Evolutionary conservation across 2,329 filamentous ascomycete species (phyloP), one percentile per base, ranked within the genome.

Genomic region (Curvularia verruculosa): DNA sequence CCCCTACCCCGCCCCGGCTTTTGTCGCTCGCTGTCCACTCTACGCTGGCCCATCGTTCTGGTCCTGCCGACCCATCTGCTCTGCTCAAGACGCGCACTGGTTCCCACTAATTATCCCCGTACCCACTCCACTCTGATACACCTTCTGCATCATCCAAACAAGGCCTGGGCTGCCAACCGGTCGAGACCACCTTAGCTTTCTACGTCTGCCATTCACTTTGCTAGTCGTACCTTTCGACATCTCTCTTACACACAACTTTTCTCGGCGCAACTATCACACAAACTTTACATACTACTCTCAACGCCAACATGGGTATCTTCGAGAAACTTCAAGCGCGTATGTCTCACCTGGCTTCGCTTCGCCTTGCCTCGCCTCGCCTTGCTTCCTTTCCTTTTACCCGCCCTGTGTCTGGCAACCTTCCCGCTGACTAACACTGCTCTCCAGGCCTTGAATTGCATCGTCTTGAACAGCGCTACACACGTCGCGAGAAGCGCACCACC

Each of bases 391-490:
- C 29, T 9, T 31, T 43, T 56, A 31, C 49, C 46, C 46, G 15
- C 7, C 49, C 26, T 44, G 19, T 39, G 43, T 23, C 51, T 46
- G 26, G 45, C n/a, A 12, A 53, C 29, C 49, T 48, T 26, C 19
- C 28, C 28, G 50, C 41, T 62, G 28, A 60, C 63, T 52, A 34
- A 26, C 46, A 13, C 12, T 34, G 23, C 6, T n/a, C 44, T 19
- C 56, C 59, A 87, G 77, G 94, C 79, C 85, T 96, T 70, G 92
- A 98, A 83, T 87, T 98, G 72, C 95, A 96, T 83, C 91, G 92
- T 48, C 88, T 98, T 66, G 94, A 98, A 81, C 89, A 97, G 81
- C 89, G 92, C 70, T 98, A 98, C 83, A 96, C 93, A 49, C 90
- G 90, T 71, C 89, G 92, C 75, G 92, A 94, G 71, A 91, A 94